Evolutionary conservation across 257 asterid species (phyloP), one percentile per base, ranked within the genome.

Genomic region (Perilla frutescens): DNA sequence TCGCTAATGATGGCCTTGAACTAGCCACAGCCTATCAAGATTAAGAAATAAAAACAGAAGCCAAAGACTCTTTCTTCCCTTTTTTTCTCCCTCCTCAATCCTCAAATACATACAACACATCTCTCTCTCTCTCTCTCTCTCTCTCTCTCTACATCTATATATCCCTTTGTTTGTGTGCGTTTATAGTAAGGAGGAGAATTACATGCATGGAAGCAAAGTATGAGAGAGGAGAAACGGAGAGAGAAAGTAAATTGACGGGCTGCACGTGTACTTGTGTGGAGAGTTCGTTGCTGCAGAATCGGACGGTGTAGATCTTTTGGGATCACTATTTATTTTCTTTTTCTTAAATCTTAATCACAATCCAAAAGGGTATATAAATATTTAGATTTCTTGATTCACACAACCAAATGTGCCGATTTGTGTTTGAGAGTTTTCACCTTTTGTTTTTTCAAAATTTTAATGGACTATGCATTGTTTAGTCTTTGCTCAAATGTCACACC

Each of bases 191-290:
- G 85, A 78, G 82, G 89, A 85, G 88, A 80, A 81, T 82, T 88
- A 86, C 96, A 90, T 90, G 92, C 95, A 90, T 85, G 94, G 85
- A 83, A 79, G 85, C 84, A 72, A 86, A 50, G 55, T 73, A 77
- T 74, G 81, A 58, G 74, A 55, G 49, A 63, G 66, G 62, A 61
- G 77, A 47, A 71, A 15, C 43, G 79, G 62, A 36, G 57, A 62
- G 55, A 74, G 62, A 47, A 26, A 56, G 6, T 5, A 36, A 75
- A 53, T 63, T 57, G 61, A 62, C 54, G 76, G 67, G 47, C 2
- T 50, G 79, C 96, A 89, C 96, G 92, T 89, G 96, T 85, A 67
- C 57, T 62, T 39, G 41, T 44, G 80, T 77, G 81, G 47, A 78
- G 73, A 73, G 49, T 77, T 82, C 72, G 83, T 82, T 77, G 60